Conservation (phyloP, 257 asterid genomes). For the Lantana camara region DNA sequence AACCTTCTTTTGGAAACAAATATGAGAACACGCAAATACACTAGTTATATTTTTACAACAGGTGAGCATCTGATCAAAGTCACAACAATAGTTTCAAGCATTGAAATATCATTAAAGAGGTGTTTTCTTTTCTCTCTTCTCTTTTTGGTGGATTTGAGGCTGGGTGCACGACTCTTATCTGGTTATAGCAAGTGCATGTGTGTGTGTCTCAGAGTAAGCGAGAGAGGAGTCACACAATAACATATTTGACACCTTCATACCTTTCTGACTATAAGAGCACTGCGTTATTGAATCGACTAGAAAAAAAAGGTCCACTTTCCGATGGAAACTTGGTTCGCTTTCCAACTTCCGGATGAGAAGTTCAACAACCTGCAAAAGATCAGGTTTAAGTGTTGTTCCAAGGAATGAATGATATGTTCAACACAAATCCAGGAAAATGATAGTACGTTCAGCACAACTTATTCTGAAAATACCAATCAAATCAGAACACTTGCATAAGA, state of each 20-base stretch:
- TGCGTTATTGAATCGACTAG: slow-evolving; percentile 97
- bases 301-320: slow-evolving; percentile 87
- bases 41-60: neutral
- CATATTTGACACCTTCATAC: slow-evolving; percentile 34
- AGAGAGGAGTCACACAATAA: neutral
- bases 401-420: slow-evolving; percentile 6
- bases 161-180: neutral
- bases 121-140: neutral
- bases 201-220: neutral
- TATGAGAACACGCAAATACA: neutral
- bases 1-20: slow-evolving; percentile 2
- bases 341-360: slow-evolving; percentile 86
- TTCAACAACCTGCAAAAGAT: slow-evolving; percentile 74
- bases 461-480: neutral
- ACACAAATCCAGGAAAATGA: slow-evolving; percentile 12
- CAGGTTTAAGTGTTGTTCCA: slow-evolving; percentile 24
- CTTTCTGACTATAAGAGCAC: slow-evolving; percentile 95
- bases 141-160: too few species aligned
- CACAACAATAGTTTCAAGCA: slow-evolving; percentile 8
- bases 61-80: neutral
- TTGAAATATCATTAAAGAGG: neutral
- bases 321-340: slow-evolving; percentile 73
- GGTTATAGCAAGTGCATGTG: neutral
- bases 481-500: slow-evolving; percentile 19
- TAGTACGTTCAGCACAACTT: too few species aligned